phyloP scores from a whole-genome alignment of 2,329 filamentous ascomycete species.

The Blastomyces silverae region DNA sequence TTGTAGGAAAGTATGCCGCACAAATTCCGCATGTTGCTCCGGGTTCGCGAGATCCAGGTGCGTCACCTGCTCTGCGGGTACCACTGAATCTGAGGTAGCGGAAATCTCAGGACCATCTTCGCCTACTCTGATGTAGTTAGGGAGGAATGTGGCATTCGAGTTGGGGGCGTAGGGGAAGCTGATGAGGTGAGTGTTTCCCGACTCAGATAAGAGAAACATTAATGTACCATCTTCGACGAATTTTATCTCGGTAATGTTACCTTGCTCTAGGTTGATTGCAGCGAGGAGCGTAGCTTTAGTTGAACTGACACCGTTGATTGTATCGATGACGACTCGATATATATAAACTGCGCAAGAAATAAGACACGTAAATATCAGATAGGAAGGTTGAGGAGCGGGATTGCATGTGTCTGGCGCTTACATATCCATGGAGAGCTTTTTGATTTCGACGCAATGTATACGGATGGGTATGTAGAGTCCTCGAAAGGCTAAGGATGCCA shows the following conservation, averaged over 20 bases:
- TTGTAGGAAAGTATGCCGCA: constrained; percentile 44
- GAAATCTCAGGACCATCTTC: constrained; percentile 2
- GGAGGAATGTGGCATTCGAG: constrained; percentile 17
- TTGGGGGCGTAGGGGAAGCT: constrained; percentile 30
- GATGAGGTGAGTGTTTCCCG: constrained; percentile 33
- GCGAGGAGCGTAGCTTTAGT: constrained; percentile 31
- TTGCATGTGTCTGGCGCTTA: constrained; percentile 22
- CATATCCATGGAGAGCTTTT: constrained; percentile 30
- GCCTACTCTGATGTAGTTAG: constrained; percentile 24
- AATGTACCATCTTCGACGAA: constrained; percentile 59
- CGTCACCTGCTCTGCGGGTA: constrained; percentile 14
- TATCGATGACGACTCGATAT: constrained; percentile 48
- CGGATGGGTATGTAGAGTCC: constrained; percentile 25
- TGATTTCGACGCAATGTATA: constrained; percentile 34
- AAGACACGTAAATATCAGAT: not conserved
- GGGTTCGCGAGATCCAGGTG: constrained; percentile 20
- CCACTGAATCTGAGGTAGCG: constrained; percentile 7
- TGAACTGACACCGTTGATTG: constrained; percentile 55
- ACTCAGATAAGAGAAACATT: constrained; percentile 50
- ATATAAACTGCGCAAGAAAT: constrained; percentile 48
- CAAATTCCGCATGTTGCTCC: constrained; percentile 22
- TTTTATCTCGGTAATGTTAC: constrained; percentile 52
- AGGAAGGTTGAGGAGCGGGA: not conserved
- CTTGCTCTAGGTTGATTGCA: constrained; percentile 30
- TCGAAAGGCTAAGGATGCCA: constrained; percentile 24